Evolutionary conservation across 495 filamentous ascomycete genomes (phyloP).

Genomic region (Aspergillus homomorphus): DNA sequence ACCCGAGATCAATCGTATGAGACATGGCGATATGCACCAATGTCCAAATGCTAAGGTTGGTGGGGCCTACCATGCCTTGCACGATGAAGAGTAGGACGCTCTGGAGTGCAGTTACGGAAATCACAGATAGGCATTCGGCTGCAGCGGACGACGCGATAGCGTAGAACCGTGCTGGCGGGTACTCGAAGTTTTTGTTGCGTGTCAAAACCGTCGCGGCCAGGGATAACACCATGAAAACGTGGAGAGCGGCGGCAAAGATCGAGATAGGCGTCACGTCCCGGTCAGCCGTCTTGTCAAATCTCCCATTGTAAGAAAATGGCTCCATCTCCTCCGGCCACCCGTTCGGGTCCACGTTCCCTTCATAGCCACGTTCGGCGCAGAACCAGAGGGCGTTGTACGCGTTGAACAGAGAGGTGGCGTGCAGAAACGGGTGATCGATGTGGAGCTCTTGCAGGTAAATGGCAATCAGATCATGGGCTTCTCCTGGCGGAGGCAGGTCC

Average conservation of each 20-base stretch:
- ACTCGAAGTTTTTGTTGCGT: conserved; percentile 25
- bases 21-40: conserved; percentile 26
- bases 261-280: conserved; percentile 17
- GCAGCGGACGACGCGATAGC: conserved; percentile 20
- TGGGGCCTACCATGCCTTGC: conserved; percentile 21
- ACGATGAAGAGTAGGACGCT: conserved; percentile 19
- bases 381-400: conserved; percentile 22
- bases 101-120: conserved; percentile 21
- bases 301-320: conserved; percentile 21
- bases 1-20: conserved; percentile 25
- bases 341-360: conserved; percentile 15
- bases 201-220: conserved; percentile 24
- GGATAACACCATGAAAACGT: conserved; percentile 25
- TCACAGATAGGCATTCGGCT: conserved; percentile 21
- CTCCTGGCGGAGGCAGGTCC: conserved; percentile 20
- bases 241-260: conserved; percentile 18
- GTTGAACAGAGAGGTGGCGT: conserved; percentile 20
- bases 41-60: conserved; percentile 26
- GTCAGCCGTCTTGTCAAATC: conserved; percentile 7
- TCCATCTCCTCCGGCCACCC: conserved; percentile 19
- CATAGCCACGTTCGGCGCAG: conserved; percentile 14
- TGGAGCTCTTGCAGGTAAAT: conserved; percentile 26
- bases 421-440: conserved; percentile 25
- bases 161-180: conserved; percentile 20
- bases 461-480: conserved; percentile 15